Evolutionary conservation across 2,329 filamentous ascomycete genomes (phyloP).

Genomic region (Hymenotorrendiella dingleyae): DNA sequence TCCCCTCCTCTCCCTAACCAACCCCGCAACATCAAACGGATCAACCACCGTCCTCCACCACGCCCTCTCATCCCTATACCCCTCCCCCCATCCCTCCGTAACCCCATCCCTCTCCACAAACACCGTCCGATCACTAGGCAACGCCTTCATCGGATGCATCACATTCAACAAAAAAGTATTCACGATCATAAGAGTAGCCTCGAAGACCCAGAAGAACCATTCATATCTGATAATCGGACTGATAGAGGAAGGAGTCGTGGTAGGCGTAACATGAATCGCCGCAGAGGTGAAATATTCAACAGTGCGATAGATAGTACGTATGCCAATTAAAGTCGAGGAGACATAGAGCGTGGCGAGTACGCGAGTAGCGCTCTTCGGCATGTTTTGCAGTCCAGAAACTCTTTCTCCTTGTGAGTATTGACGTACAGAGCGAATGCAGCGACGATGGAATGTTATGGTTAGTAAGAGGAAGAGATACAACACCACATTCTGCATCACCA

Average conservation of each 20-base stretch:
- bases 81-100: constrained; percentile 43
- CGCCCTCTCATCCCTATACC: constrained; percentile 41
- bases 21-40: constrained; percentile 27
- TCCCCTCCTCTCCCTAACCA: constrained; percentile 12
- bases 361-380: constrained; percentile 19
- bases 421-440: constrained; percentile 35
- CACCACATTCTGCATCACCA: constrained; percentile 51
- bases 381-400: too few species aligned
- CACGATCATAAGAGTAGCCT: constrained; percentile 45
- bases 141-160: constrained; percentile 44
- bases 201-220: constrained; percentile 55
- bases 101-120: constrained; percentile 45
- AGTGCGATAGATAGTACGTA: constrained; percentile 51
- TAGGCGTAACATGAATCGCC: constrained; percentile 31
- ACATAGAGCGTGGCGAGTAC: constrained; percentile 45
- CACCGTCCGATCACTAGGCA: constrained; percentile 42
- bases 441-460: constrained; percentile 42
- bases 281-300: constrained; percentile 51
- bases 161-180: constrained; percentile 46
- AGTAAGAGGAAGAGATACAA: constrained; percentile 43
- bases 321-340: constrained; percentile 43
- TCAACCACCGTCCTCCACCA: constrained; percentile 25
- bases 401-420: too few species aligned
- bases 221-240: constrained; percentile 48
- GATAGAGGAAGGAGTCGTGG: constrained; percentile 30